Evolutionary conservation across 441 rosid species (phyloP).

Genomic region (Sinapis alba): DNA sequence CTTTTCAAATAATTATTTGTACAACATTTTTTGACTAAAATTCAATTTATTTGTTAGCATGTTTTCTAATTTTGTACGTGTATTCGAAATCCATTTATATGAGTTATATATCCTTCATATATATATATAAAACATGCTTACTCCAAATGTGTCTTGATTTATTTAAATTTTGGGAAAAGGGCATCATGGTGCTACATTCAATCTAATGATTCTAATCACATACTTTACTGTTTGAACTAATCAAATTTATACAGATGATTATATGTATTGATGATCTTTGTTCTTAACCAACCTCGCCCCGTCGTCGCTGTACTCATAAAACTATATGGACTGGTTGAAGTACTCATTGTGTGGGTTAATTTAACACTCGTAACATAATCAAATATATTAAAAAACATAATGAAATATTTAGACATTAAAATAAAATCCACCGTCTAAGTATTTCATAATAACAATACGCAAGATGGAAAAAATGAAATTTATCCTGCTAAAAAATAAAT

Average conservation of each 20-base stretch:
- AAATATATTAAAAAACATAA: neutral
- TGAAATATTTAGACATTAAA: slow-evolving; percentile 9
- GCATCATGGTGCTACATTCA: slow-evolving; percentile 3
- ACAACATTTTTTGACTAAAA: neutral
- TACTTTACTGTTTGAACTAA: neutral
- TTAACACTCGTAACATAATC: neutral
- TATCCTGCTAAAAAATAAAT: no score
- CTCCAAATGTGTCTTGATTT: no score
- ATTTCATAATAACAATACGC: slow-evolving; percentile 1
- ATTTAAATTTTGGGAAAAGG: neutral
- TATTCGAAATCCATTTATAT: neutral
- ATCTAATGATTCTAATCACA: neutral
- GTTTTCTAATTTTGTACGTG: neutral
- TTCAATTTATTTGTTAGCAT: neutral
- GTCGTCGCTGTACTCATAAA: neutral
- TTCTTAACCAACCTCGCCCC: neutral
- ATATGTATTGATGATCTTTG: neutral
- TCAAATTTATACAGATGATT: neutral
- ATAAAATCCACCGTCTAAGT: slow-evolving; percentile 13
- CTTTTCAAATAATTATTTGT: neutral
- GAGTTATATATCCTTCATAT: neutral
- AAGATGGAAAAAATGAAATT: slow-evolving; percentile 7
- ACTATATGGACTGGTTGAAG: neutral
- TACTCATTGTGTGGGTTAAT: slow-evolving; percentile 4
- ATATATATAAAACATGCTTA: no score